phyloP scores from a whole-genome alignment of 176 grass and related monocot genomes.

The Musa itinerans region DNA sequence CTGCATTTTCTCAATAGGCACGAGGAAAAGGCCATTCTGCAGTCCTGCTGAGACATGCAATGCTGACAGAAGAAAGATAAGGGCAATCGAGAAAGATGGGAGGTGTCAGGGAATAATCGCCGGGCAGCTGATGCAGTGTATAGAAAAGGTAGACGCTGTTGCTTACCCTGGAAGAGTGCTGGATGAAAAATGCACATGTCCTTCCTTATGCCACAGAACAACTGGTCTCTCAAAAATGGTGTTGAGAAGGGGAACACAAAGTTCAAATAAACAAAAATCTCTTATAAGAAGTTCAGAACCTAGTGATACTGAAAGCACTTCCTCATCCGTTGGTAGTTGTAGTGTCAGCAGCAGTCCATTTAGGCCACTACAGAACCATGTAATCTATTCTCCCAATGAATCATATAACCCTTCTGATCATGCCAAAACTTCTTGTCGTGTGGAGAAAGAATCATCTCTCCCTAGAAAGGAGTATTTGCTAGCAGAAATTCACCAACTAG shows the following conservation, averaged over 20 bases:
- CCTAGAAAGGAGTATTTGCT: conserved; percentile 22
- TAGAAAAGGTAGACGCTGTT: conserved; percentile 73
- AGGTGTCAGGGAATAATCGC: conserved; percentile 11
- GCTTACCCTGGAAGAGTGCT: conserved; percentile 37
- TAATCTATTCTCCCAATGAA: conserved; percentile 8
- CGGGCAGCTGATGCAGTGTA: conserved; percentile 28
- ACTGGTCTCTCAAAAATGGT: conserved; percentile 31
- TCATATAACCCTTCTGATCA: conserved; percentile 39
- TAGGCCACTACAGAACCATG: conserved; percentile 14
- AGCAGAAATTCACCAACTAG: conserved; percentile 61
- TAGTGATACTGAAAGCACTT: conserved; percentile 44
- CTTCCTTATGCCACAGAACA: conserved; percentile 36
- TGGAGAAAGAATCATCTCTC: conserved; percentile 39
- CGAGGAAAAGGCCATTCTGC: conserved; percentile 44
- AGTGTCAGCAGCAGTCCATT: conserved; percentile 35
- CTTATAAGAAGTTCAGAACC: conserved; percentile 1
- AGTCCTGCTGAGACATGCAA: conserved; percentile 20
- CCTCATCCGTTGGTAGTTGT: conserved; percentile 88
- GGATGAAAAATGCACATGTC: conserved; percentile 30
- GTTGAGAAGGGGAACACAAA: not conserved
- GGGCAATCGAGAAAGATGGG: conserved; percentile 15
- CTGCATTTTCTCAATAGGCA: not conserved
- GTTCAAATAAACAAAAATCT: not conserved
- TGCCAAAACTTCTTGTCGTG: conserved; percentile 43
- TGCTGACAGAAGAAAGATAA: conserved; percentile 36